Evolutionary conservation across 2,329 filamentous ascomycete species (phyloP).

Genomic region (Nothophaeocryptopus gaeumannii): DNA sequence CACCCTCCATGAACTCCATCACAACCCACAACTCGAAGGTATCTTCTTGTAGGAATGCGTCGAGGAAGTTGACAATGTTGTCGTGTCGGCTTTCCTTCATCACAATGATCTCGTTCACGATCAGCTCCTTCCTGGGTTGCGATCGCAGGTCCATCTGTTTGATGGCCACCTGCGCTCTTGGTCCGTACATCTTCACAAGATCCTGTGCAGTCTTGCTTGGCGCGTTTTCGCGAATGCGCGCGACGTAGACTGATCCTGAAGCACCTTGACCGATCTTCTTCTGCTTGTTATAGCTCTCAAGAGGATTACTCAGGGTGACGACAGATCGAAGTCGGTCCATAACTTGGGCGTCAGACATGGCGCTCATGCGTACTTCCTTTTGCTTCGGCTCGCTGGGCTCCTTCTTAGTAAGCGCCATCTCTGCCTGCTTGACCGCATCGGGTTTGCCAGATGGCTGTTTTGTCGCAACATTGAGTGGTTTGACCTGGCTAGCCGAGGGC

Average conservation of each 20-base stretch:
- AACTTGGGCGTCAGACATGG: slow-evolving; percentile 94
- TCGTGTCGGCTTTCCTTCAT: slow-evolving; percentile 99
- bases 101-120: slow-evolving; percentile 99
- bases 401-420: slow-evolving; percentile 76
- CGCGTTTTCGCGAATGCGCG: slow-evolving; percentile 86
- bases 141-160: slow-evolving; percentile 99
- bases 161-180: slow-evolving; percentile 87
- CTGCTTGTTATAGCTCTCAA: slow-evolving; percentile 95
- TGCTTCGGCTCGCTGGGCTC: slow-evolving; percentile 70
- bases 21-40: slow-evolving; percentile 97
- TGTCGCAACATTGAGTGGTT: slow-evolving; percentile 55
- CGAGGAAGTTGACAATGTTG: slow-evolving; percentile 98
- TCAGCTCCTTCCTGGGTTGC: slow-evolving; percentile 94
- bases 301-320: slow-evolving; percentile 91
- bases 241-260: slow-evolving; percentile 96
- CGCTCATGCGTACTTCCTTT: slow-evolving; percentile 96
- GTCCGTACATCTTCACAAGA: slow-evolving; percentile 74
- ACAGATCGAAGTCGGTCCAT: slow-evolving; percentile 94
- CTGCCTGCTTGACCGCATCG: slow-evolving; percentile 79
- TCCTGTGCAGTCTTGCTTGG: slow-evolving; percentile 76
- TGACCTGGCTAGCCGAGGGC: slow-evolving; percentile 30
- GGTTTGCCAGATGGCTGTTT: slow-evolving; percentile 50
- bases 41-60: slow-evolving; percentile 93
- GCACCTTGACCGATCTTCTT: slow-evolving; percentile 99
- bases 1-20: slow-evolving; percentile 99